These are phyloP conservation scores for Sanguinoderma infundibulare DNA, from an alignment of 1,284 basidiomycete species.

Conservation along the genomic window DNA sequence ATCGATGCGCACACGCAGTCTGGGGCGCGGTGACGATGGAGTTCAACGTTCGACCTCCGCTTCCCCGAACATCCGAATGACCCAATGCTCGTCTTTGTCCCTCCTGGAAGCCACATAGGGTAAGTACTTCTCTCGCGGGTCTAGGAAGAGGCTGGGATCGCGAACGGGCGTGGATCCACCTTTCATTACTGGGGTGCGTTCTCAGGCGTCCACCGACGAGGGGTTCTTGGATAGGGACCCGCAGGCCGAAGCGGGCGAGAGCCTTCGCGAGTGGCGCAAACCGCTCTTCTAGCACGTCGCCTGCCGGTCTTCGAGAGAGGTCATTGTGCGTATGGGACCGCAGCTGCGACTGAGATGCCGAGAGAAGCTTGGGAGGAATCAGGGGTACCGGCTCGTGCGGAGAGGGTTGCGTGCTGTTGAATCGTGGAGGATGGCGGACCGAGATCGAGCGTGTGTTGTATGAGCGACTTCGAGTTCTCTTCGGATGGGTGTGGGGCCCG, in stretches of 20 bases:
- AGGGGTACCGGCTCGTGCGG: slow-evolving; percentile 10
- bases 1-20: not conserved
- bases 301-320: not conserved
- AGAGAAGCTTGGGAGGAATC: slow-evolving; percentile 5
- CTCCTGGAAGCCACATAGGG: not conserved
- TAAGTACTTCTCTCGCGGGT: not conserved
- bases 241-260: slow-evolving; percentile 7
- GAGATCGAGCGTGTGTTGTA: slow-evolving; percentile 8
- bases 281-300: slow-evolving; percentile 7
- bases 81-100: no score
- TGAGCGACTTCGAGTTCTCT: slow-evolving; percentile 12
- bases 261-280: slow-evolving; percentile 10
- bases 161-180: no score
- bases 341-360: not conserved
- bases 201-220: slow-evolving; percentile 15
- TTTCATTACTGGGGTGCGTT: no score
- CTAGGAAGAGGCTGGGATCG: no score
- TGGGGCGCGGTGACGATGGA: not conserved
- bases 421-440: slow-evolving; percentile 5
- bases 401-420: not conserved
- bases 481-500: slow-evolving; percentile 4
- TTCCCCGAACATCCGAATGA: not conserved
- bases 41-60: not conserved
- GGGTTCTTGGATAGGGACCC: slow-evolving; percentile 3
- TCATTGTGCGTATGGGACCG: slow-evolving; percentile 3